Base-by-base conservation (phyloP, 768 basidiomycete genomes). In the Cubamyces sp. region DNA sequence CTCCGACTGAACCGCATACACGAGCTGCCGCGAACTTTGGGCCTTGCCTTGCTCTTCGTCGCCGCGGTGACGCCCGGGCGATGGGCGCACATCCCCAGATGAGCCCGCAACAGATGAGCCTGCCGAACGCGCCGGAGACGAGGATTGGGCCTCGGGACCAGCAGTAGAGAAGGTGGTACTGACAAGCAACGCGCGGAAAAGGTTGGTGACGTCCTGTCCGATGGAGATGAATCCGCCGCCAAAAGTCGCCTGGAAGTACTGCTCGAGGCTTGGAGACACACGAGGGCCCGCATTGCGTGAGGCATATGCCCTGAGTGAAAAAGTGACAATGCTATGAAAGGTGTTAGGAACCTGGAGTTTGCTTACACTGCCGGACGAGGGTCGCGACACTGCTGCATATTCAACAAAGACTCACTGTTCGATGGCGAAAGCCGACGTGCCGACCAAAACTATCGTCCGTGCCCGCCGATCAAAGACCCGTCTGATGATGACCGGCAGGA, bases 401-500 rank as follows among this genome's bases (percentile, higher is more conserved):
- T 30, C 6, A 11, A 6, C 34, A 34, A 34, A 34, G 1, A 41
- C 70, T 26, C 47, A 78, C 80, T 78, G 74, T 67, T 81, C 80
- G 41, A 80, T 64, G 2, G 74, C 50, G 59, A 79, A 77, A 5
- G 54, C 28, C 3, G 72, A 54, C 2, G 74, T 76, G 6, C 76
- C 76, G 12, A 78, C 49, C 25, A 79, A 66, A 11, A 82, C 61
- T 1, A 71, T 26, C 3, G 72, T 74, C 18, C 80, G 71, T 8
- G 80, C 76, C n/a, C 71, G 70, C 49, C 70, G 74, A 46, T 74
- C 59, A 18, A 68, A 57, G 26, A 77, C 47, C 9, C 81, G 78
- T 57, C 74, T 76, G 28, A 75, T 25, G 42, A 73, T 69, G 25
- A 81, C 52, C 11, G 79, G 79, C 3, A 78, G 34, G 14, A 80